A percentile compares a stretch with the other conserved stretches of the same genome.
Conservation (phyloP, 805 yeast genomes). For the Saccharomycopsis oosterbeekiorum region DNA sequence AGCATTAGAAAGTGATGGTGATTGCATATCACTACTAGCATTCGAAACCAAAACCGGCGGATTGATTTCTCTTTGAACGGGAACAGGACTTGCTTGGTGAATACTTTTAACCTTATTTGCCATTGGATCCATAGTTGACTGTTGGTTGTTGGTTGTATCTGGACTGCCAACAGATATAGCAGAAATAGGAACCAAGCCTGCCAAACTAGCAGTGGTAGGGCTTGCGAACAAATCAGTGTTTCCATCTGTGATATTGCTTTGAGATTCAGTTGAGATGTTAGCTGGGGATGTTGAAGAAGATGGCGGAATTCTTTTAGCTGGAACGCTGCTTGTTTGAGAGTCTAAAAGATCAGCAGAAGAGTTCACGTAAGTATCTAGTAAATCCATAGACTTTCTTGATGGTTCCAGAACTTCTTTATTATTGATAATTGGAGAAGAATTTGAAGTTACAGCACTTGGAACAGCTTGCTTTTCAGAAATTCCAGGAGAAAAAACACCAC, state of each 20-base stretch:
- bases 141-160: background rate
- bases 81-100: background rate
- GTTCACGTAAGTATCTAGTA: slow-evolving; percentile 23
- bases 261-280: background rate
- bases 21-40: background rate
- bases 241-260: background rate
- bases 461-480: background rate
- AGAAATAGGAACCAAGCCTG: slow-evolving; percentile 10
- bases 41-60: background rate
- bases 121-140: background rate
- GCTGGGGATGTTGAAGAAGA: background rate
- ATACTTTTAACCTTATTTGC: background rate
- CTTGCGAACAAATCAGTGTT: background rate
- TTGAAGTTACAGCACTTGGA: background rate
- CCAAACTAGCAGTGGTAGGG: slow-evolving; percentile 2
- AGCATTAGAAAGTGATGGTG: background rate
- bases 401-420: background rate
- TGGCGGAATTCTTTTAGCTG: background rate
- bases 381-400: slow-evolving; percentile 17
- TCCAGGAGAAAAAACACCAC: background rate
- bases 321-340: background rate
- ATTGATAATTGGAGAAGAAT: background rate
- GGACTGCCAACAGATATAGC: slow-evolving; percentile 6
- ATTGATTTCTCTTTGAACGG: background rate
- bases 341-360: slow-evolving; percentile 18